phyloP scores from a whole-genome alignment of 2,329 filamentous ascomycete species.

The Colletotrichum aenigma region DNA sequence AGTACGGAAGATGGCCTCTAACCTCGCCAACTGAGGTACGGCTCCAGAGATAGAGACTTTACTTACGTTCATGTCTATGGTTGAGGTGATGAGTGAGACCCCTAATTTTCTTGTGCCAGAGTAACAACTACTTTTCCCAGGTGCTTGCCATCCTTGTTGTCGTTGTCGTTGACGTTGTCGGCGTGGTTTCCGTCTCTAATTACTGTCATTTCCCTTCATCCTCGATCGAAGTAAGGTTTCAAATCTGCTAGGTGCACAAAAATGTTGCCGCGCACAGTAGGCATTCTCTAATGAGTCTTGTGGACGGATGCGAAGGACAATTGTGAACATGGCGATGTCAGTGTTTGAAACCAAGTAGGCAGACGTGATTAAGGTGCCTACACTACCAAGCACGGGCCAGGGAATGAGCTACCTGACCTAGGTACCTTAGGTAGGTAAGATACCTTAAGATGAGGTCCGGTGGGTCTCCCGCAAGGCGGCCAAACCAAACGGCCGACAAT shows the following conservation, averaged over 20 bases:
- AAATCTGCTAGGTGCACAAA: neutral
- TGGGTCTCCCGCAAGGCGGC: slow-evolving; percentile 5
- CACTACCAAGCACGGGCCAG: neutral
- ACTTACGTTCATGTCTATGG: neutral
- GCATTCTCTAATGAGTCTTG: neutral
- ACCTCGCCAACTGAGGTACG: neutral
- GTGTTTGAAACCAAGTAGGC: neutral
- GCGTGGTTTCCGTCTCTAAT: neutral
- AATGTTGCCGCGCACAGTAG: neutral
- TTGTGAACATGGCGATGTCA: neutral
- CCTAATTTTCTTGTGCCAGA: neutral
- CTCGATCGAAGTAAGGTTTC: neutral
- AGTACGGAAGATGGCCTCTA: neutral
- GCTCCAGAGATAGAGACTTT: neutral
- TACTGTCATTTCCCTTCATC: neutral
- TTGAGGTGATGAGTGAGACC: neutral
- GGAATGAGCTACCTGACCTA: neutral
- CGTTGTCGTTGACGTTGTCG: neutral
- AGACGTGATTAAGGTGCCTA: neutral
- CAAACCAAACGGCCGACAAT: slow-evolving; percentile 16
- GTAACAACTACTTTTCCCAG: neutral
- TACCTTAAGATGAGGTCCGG: neutral
- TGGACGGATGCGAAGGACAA: too few relatives aligned
- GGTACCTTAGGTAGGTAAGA: neutral
- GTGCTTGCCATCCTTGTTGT: neutral